These are phyloP conservation scores for Mucor saturninus DNA, from an alignment of 371 early-diverging fungal species.

Conservation along the genomic window DNA sequence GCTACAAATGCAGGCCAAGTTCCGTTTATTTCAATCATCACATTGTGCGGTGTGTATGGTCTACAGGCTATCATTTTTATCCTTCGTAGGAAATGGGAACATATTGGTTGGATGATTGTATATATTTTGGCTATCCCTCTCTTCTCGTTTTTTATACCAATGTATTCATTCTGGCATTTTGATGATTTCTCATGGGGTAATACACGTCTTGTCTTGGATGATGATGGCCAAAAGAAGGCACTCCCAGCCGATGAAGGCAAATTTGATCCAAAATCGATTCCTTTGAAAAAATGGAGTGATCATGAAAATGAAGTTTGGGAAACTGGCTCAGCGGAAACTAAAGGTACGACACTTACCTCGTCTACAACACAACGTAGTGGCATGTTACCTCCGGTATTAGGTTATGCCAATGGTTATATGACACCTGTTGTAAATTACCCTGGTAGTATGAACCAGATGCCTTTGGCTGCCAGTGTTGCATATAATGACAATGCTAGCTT, in stretches of 20 bases:
- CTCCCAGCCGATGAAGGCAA: constrained; percentile 54
- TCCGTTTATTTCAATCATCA: constrained; percentile 73
- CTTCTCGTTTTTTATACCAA: constrained; percentile 81
- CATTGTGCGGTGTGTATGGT: constrained; percentile 75
- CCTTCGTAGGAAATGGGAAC: constrained; percentile 85
- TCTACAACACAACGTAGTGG: constrained; percentile 26
- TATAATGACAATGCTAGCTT: constrained; percentile 29
- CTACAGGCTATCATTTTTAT: constrained; percentile 87
- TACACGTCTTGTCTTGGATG: constrained; percentile 87
- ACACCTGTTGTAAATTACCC: constrained; percentile 26
- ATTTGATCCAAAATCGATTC: constrained; percentile 61
- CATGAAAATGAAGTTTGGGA: constrained; percentile 77
- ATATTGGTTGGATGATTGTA: constrained; percentile 96
- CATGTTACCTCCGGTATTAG: constrained; percentile 16
- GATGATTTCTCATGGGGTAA: constrained; percentile 99
- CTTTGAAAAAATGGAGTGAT: constrained; percentile 86
- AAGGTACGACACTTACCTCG: constrained; percentile 33
- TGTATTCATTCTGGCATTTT: constrained; percentile 96
- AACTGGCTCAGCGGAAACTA: constrained; percentile 58
- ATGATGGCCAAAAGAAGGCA: constrained; percentile 71
- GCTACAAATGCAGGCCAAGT: constrained; percentile 84
- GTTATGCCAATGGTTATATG: constrained; percentile 20
- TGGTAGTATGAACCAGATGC: constrained; percentile 24
- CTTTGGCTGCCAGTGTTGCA: constrained; percentile 1
- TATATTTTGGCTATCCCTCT: constrained; percentile 84